Percentiles rank a stretch among this genome's conserved stretches.
Evolutionary conservation across 2,329 filamentous ascomycete species (phyloP).

Genomic region (Madurella fahalii): DNA sequence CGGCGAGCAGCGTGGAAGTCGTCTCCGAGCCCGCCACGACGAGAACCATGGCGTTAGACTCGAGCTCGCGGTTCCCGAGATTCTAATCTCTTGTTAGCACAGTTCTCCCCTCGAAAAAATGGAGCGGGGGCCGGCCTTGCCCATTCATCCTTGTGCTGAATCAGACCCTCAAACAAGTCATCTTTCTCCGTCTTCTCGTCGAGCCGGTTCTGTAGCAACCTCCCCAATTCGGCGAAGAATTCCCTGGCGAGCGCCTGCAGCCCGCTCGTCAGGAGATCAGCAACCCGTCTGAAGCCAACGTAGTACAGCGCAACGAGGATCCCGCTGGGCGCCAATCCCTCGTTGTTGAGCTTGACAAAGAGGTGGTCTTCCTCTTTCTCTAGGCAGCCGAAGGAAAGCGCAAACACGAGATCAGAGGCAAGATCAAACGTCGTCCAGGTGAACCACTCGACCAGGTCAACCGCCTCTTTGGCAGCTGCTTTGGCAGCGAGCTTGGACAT

Average conservation of each 20-base stretch:
- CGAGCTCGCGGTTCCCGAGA: not conserved
- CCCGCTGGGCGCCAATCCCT: slow-evolving; percentile 10
- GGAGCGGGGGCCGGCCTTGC: not conserved
- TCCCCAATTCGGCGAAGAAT: not conserved
- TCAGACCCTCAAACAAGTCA: slow-evolving; percentile 15
- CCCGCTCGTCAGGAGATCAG: not conserved
- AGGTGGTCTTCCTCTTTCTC: slow-evolving; percentile 16
- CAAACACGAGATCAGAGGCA: too few relatives aligned
- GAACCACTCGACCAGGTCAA: too few relatives aligned
- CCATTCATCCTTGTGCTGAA: slow-evolving; percentile 12
- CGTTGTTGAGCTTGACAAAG: slow-evolving; percentile 15
- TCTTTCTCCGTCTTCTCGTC: slow-evolving; percentile 8
- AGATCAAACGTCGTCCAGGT: too few relatives aligned
- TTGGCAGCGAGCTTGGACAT: too few relatives aligned
- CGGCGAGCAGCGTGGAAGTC: slow-evolving; percentile 22
- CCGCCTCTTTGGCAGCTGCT: too few relatives aligned
- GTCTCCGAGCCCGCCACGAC: slow-evolving; percentile 21
- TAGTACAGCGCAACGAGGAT: slow-evolving; percentile 8
- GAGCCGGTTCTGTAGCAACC: slow-evolving; percentile 7
- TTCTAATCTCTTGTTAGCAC: not conserved
- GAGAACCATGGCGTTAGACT: not conserved
- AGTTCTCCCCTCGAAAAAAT: not conserved
- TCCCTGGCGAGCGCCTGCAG: not conserved
- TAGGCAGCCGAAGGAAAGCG: slow-evolving; percentile 19
- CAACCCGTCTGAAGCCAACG: not conserved